phyloP scores from a whole-genome alignment of 2,329 filamentous ascomycete species.

The Helminthosporium solani region DNA sequence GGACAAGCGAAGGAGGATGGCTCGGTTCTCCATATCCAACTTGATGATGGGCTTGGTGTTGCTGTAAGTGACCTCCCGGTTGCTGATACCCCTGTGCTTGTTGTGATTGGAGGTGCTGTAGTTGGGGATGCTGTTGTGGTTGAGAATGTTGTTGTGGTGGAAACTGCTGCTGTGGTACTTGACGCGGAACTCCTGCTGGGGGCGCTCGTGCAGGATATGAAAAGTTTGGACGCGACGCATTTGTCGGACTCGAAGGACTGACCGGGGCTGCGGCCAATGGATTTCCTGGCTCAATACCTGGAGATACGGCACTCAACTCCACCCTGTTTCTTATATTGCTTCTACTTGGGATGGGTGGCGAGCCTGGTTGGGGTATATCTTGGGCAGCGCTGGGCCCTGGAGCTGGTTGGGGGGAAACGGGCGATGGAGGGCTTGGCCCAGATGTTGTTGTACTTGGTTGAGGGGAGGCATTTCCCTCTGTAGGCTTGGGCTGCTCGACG shows the following conservation, averaged over 20 bases:
- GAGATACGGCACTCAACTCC: constrained; percentile 36
- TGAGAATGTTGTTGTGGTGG: constrained; percentile 5
- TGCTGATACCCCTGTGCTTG: neutral
- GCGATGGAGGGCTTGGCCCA: constrained; percentile 37
- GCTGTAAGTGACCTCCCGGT: constrained; percentile 14
- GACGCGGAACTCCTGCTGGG: constrained; percentile 34
- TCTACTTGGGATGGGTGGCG: constrained; percentile 36
- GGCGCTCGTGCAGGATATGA: constrained; percentile 38
- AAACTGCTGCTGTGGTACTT: constrained; percentile 19
- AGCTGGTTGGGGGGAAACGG: constrained; percentile 20
- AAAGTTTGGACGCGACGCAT: constrained; percentile 35
- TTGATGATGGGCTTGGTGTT: constrained; percentile 19
- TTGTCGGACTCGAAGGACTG: constrained; percentile 30
- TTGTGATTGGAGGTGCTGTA: constrained; percentile 4
- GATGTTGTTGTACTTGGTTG: constrained; percentile 30
- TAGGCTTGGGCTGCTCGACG: constrained; percentile 28
- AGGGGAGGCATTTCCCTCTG: constrained; percentile 7
- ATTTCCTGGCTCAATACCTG: constrained; percentile 35
- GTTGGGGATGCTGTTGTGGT: neutral
- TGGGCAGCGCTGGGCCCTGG: constrained; percentile 4
- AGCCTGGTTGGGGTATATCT: constrained; percentile 14
- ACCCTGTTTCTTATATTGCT: constrained; percentile 40
- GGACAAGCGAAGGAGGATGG: constrained; percentile 23
- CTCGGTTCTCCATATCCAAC: constrained; percentile 15
- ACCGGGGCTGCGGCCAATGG: constrained; percentile 30